These are phyloP conservation scores for Xylariaceae sp. DNA, from an alignment of 2,329 filamentous ascomycete species.

Conservation along the genomic window DNA sequence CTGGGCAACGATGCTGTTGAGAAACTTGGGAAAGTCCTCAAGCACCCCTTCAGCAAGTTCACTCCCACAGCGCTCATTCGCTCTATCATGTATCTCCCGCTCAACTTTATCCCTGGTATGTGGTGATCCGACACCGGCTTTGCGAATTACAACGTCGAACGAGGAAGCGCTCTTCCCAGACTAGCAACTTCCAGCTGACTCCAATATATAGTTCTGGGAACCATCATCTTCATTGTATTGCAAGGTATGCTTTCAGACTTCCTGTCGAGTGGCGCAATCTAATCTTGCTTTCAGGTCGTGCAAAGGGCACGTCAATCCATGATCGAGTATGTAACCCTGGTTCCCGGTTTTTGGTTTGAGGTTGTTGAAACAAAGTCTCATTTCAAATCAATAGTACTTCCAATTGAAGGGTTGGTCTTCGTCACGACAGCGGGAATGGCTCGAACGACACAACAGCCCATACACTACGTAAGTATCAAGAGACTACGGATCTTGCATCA, in stretches of 20 bases:
- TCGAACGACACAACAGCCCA: constrained; percentile 65
- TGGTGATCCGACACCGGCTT: too few relatives aligned
- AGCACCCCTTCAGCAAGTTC: constrained; percentile 54
- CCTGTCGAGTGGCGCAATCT: constrained; percentile 1
- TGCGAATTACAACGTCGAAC: not conserved
- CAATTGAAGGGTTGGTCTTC: constrained; percentile 81
- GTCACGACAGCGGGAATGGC: constrained; percentile 61
- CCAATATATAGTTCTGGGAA: constrained; percentile 62
- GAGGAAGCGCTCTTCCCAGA: not conserved
- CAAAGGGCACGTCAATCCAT: constrained; percentile 48
- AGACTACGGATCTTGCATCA: not conserved
- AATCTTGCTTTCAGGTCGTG: constrained; percentile 38
- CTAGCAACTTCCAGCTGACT: constrained; percentile 1
- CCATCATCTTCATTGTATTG: constrained; percentile 70
- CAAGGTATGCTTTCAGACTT: constrained; percentile 50
- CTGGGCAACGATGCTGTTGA: constrained; percentile 53
- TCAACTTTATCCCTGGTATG: constrained; percentile 78
- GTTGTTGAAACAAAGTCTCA: constrained; percentile 38
- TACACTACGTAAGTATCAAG: constrained; percentile 68
- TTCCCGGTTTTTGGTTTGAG: not conserved
- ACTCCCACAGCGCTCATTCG: constrained; percentile 63
- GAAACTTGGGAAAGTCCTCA: constrained; percentile 54
- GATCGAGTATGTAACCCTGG: constrained; percentile 44
- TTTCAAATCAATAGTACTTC: constrained; percentile 66
- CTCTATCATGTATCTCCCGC: constrained; percentile 79